A percentile compares a stretch with the other conserved stretches of the same genome.
Conservation (phyloP, 768 basidiomycete species). For the Fomitopsis serialis region DNA sequence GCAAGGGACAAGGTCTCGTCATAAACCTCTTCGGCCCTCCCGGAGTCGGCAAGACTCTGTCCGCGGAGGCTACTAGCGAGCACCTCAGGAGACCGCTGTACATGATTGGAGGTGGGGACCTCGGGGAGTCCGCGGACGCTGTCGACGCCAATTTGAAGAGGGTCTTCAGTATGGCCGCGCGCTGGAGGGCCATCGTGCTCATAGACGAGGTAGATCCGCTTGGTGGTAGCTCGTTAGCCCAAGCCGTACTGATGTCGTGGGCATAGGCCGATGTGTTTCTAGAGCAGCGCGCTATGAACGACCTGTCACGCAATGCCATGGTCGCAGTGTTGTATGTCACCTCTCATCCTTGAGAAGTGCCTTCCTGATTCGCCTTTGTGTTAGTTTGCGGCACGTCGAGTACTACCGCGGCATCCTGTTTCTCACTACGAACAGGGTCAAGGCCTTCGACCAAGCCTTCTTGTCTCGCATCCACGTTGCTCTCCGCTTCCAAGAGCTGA, state of each 20-base stretch:
- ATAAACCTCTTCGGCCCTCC: conserved; percentile 29
- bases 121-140: conserved; percentile 26
- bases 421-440: conserved; percentile 34
- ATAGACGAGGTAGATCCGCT: conserved; percentile 24
- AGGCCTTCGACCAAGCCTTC: conserved; percentile 34
- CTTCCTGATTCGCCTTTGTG: not conserved
- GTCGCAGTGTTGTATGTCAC: conserved; percentile 47
- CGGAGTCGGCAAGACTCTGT: conserved; percentile 18
- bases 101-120: conserved; percentile 30
- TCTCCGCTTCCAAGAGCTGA: conserved; percentile 57
- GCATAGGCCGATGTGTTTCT: conserved; percentile 60
- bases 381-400: conserved; percentile 1
- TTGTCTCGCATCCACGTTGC: conserved; percentile 27
- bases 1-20: conserved; percentile 32
- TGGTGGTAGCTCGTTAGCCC: not conserved
- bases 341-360: too few relatives aligned
- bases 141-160: conserved; percentile 25
- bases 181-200: conserved; percentile 30
- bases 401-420: conserved; percentile 33
- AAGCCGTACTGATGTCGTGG: not conserved
- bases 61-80: not conserved
- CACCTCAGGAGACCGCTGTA: conserved; percentile 24
- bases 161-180: conserved; percentile 27
- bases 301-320: conserved; percentile 65
- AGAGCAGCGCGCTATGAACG: conserved; percentile 59